These are phyloP conservation scores for Barnettozyma vustinii DNA, from an alignment of 805 yeast species.

Conservation along the genomic window DNA sequence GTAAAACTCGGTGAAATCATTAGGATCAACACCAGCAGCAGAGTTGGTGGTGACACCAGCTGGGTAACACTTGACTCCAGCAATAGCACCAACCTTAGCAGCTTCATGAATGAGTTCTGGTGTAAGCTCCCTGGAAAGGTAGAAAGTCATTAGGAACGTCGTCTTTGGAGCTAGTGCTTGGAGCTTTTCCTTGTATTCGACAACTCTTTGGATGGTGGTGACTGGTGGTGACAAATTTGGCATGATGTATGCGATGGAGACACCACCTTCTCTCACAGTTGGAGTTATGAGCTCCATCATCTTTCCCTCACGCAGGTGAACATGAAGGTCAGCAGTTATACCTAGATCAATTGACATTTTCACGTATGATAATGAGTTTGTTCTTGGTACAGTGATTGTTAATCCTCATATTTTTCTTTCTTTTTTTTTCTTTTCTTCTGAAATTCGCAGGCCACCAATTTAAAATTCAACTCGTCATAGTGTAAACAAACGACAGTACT, in stretches of 20 bases:
- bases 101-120: conserved; percentile 84
- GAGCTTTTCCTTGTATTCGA: conserved; percentile 60
- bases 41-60: conserved; percentile 99
- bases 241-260: conserved; percentile 90
- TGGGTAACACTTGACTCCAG: conserved; percentile 95
- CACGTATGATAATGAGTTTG: no score
- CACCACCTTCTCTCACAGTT: conserved; percentile 84
- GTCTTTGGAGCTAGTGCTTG: conserved; percentile 71
- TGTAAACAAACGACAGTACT: no score
- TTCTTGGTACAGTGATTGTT: background rate
- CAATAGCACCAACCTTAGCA: conserved; percentile 57
- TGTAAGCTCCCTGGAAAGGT: conserved; percentile 70
- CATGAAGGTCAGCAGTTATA: conserved; percentile 87
- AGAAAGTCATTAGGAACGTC: conserved; percentile 87
- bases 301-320: conserved; percentile 87
- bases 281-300: conserved; percentile 94
- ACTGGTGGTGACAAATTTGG: conserved; percentile 94
- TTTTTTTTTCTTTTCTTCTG: background rate
- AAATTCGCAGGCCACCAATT: no score
- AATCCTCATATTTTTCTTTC: no score
- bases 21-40: conserved; percentile 84
- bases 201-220: conserved; percentile 66
- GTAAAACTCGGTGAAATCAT: conserved; percentile 82
- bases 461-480: no score
- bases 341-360: conserved; percentile 41